phyloP scores from a whole-genome alignment of 2,329 filamentous ascomycete genomes.

The Phoma herbarum region DNA sequence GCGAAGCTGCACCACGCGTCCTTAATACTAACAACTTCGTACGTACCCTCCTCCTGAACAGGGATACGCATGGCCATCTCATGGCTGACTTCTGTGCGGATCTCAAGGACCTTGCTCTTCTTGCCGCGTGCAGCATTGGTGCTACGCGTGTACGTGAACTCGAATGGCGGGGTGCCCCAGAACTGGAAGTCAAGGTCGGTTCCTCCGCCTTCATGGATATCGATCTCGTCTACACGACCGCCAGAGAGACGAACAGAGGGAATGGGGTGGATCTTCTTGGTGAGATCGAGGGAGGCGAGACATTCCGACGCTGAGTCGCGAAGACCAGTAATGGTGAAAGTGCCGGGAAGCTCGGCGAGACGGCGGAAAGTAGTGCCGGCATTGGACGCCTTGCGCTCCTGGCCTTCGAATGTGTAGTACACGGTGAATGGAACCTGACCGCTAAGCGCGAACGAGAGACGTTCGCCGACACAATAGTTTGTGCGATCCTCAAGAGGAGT shows the following conservation, averaged over 20 bases:
- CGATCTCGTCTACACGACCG: constrained; percentile 80
- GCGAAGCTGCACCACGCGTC: constrained; percentile 92
- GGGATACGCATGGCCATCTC: constrained; percentile 83
- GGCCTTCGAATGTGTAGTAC: constrained; percentile 86
- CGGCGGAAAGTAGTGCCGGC: constrained; percentile 86
- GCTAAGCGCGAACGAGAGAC: constrained; percentile 88
- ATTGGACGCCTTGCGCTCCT: constrained; percentile 79
- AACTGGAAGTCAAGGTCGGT: constrained; percentile 96
- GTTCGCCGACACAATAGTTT: constrained; percentile 96
- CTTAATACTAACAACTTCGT: constrained; percentile 96
- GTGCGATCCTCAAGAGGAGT: constrained; percentile 82
- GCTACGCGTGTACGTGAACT: constrained; percentile 95
- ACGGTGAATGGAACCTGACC: constrained; percentile 93
- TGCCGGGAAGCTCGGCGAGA: constrained; percentile 88
- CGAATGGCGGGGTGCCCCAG: constrained; percentile 93
- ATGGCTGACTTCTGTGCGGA: constrained; percentile 84
- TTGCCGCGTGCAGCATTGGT: constrained; percentile 74
- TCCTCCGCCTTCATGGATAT: constrained; percentile 96
- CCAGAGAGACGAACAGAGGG: constrained; percentile 90
- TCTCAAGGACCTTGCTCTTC: constrained; percentile 81
- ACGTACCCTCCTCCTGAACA: constrained; percentile 93
- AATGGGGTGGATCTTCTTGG: constrained; percentile 88
- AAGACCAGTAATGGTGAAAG: constrained; percentile 85
- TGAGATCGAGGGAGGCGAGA: constrained; percentile 78
- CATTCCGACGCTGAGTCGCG: constrained; percentile 91